These are phyloP conservation scores for Lasiosphaeriaceae sp. DNA, from an alignment of 495 filamentous ascomycete genomes.

Conservation along the genomic window DNA sequence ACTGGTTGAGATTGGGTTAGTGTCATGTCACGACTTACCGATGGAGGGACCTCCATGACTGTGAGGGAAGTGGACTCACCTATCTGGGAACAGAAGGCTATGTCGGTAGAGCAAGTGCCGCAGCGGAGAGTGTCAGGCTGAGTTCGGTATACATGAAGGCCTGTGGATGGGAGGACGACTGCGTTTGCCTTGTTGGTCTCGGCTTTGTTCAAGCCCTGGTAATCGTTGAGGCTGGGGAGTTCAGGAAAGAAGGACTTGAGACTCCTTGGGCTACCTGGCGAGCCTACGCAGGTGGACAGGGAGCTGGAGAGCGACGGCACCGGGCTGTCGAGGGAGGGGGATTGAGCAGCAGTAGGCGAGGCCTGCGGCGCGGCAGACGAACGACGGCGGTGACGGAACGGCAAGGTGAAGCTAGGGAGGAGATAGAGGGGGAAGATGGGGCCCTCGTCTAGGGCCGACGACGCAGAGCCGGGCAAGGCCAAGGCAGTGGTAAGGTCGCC, in stretches of 20 bases:
- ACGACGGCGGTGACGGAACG: slow-evolving; percentile 39
- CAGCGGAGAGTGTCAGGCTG: slow-evolving; percentile 61
- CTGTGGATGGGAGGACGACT: not conserved
- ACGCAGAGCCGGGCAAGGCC: slow-evolving; percentile 3
- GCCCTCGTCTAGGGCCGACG: slow-evolving; percentile 21
- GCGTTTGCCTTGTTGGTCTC: not conserved
- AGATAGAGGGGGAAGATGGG: slow-evolving; percentile 48
- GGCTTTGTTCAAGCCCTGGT: not conserved
- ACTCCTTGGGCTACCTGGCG: slow-evolving; percentile 11
- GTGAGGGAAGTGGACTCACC: too few species aligned
- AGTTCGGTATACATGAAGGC: slow-evolving; percentile 25
- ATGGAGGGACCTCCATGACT: too few species aligned
- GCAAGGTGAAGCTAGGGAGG: slow-evolving; percentile 42
- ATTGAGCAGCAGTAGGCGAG: not conserved
- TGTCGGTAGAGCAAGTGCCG: slow-evolving; percentile 65
- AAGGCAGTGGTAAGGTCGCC: slow-evolving; percentile 12
- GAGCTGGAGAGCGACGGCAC: slow-evolving; percentile 27
- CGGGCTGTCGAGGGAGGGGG: not conserved
- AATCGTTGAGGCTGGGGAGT: slow-evolving; percentile 4
- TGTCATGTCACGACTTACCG: too few species aligned
- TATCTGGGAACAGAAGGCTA: slow-evolving; percentile 74
- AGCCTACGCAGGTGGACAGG: slow-evolving; percentile 24
- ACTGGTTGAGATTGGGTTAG: too few species aligned
- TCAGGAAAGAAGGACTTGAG: slow-evolving; percentile 10
- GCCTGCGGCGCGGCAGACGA: slow-evolving; percentile 2